Conservation (phyloP, 306 rosid genomes). For the Lathyrus sativus region DNA sequence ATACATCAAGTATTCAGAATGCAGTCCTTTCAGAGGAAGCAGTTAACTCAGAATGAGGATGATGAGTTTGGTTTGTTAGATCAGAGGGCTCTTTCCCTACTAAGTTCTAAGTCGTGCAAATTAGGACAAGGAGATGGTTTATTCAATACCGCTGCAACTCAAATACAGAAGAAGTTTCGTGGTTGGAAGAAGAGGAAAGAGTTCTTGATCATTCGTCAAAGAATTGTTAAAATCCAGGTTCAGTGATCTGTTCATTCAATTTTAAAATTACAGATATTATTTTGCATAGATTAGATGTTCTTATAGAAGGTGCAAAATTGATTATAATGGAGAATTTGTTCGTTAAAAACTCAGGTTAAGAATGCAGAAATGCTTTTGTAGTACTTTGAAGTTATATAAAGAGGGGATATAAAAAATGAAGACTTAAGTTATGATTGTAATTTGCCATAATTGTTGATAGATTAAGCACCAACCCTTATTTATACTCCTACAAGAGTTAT, state of each 20-base stretch:
- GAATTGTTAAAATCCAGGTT: slow-evolving; percentile 95
- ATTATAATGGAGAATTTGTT: slow-evolving; percentile 17
- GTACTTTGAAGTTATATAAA: slow-evolving; percentile 1
- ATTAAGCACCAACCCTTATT: background rate
- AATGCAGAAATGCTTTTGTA: slow-evolving; percentile 19
- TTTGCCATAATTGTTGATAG: background rate
- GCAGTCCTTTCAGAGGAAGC: slow-evolving; percentile 80
- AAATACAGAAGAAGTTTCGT: slow-evolving; percentile 86
- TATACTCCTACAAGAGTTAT: background rate
- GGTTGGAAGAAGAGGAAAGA: slow-evolving; percentile 94
- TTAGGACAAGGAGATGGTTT: slow-evolving; percentile 54
- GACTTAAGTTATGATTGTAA: background rate
- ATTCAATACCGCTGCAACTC: slow-evolving; percentile 65
- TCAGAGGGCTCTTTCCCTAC: slow-evolving; percentile 57
- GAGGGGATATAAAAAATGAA: background rate
- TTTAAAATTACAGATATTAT: slow-evolving; percentile 8
- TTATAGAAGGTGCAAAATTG: slow-evolving; percentile 20
- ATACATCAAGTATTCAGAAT: slow-evolving; percentile 74
- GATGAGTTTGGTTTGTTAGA: slow-evolving; percentile 61
- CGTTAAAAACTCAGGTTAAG: background rate
- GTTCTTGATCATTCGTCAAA: slow-evolving; percentile 75
- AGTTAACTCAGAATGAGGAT: slow-evolving; percentile 42
- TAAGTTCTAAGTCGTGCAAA: slow-evolving; percentile 55
- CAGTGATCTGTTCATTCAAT: slow-evolving; percentile 27
- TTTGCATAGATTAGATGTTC: slow-evolving; percentile 1